A percentile compares a stretch with the other conserved stretches of the same genome.
These are phyloP conservation scores for Misopates orontium DNA, from an alignment of 257 asterid species.

Conservation along the genomic window DNA sequence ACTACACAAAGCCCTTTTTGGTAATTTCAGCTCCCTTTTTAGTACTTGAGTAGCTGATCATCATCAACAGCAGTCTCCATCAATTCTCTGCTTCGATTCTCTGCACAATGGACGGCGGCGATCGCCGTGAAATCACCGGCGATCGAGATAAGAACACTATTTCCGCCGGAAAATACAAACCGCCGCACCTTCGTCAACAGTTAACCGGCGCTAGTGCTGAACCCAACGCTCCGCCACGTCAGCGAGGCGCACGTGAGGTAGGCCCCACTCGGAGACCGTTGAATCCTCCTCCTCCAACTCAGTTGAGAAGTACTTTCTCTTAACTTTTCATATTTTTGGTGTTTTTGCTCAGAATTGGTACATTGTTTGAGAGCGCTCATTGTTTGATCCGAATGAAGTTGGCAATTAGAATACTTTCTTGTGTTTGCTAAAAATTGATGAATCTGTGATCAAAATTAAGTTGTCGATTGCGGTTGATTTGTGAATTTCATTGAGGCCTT, in stretches of 20 bases:
- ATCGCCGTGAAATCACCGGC: constrained; percentile 26
- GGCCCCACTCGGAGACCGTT: constrained; percentile 2
- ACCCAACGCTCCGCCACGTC: constrained; percentile 7
- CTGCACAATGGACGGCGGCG: constrained; percentile 34
- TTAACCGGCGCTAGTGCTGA: constrained; percentile 19
- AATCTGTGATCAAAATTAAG: not conserved
- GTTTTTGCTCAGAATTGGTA: not conserved
- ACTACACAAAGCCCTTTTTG: constrained; percentile 14
- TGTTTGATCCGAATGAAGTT: no score
- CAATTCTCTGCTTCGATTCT: not conserved
- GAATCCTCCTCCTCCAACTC: constrained; percentile 16
- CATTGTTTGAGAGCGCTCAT: no score
- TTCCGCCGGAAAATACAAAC: constrained; percentile 29
- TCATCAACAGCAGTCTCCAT: no score
- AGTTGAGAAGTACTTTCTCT: not conserved
- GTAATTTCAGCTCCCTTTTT: not conserved
- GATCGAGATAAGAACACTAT: constrained; percentile 7
- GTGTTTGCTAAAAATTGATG: not conserved
- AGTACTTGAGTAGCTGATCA: no score
- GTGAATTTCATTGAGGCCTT: not conserved
- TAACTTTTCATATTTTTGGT: not conserved
- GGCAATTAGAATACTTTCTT: no score
- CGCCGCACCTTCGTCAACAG: constrained; percentile 42
- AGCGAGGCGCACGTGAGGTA: constrained; percentile 18
- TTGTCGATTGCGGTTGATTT: not conserved